Percentiles rank a stretch among this genome's conserved stretches.
These are phyloP conservation scores for Ophioceras dolichostomum DNA, from an alignment of 2,329 filamentous ascomycete genomes.

Conservation along the genomic window DNA sequence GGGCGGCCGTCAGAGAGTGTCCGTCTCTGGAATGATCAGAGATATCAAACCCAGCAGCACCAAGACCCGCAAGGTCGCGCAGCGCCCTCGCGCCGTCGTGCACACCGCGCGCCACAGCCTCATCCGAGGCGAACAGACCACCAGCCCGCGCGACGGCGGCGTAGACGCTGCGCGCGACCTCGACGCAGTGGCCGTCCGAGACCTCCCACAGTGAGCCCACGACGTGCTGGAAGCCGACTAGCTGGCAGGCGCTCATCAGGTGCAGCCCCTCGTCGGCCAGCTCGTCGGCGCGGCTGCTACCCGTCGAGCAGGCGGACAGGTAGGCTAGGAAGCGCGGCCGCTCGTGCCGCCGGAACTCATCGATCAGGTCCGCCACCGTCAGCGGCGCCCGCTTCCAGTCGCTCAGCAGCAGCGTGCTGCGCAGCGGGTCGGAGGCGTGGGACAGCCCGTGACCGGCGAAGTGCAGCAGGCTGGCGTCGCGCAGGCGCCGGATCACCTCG, in stretches of 20 bases:
- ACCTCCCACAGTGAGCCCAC: constrained; percentile 28
- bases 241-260: constrained; percentile 21
- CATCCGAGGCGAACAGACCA: background rate
- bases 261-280: constrained; percentile 24
- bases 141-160: constrained; percentile 38
- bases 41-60: background rate
- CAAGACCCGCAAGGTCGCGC: background rate
- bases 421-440: constrained; percentile 15
- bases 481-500: constrained; percentile 13
- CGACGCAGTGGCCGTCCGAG: constrained; percentile 11
- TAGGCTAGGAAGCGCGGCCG: constrained; percentile 20
- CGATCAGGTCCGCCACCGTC: constrained; percentile 8
- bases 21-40: too few relatives aligned
- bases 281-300: constrained; percentile 8
- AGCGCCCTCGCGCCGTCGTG: background rate
- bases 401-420: constrained; percentile 16
- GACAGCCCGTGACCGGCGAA: constrained; percentile 26
- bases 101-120: background rate
- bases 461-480: constrained; percentile 22
- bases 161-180: constrained; percentile 35
- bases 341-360: background rate
- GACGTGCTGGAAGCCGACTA: constrained; percentile 26
- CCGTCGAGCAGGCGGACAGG: constrained; percentile 24
- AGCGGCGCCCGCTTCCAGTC: constrained; percentile 12
- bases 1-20: background rate